A percentile compares a stretch with the other conserved stretches of the same genome.
These are phyloP conservation scores for Drechslerella coelobrocha DNA, from an alignment of 2,329 filamentous ascomycete species.

Conservation along the genomic window DNA sequence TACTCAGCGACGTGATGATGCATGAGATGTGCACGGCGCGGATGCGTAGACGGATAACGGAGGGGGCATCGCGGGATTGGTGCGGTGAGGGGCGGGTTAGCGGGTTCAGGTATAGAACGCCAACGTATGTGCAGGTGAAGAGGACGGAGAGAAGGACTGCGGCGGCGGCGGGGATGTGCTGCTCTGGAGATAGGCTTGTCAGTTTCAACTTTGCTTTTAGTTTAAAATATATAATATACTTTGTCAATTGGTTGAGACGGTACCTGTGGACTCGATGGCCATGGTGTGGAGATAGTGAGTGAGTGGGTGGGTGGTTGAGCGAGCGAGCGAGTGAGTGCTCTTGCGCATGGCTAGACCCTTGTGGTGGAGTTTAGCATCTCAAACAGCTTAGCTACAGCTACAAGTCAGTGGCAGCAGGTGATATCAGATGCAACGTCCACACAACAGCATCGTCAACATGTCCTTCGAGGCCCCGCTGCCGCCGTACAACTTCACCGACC, in stretches of 20 bases:
- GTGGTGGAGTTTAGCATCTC: neutral
- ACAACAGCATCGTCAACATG: too few species aligned
- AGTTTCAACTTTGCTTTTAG: neutral
- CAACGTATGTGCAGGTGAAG: constrained; percentile 88
- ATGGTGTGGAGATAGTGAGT: too few species aligned
- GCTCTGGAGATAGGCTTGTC: neutral
- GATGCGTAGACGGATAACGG: constrained; percentile 85
- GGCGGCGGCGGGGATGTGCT: constrained; percentile 32
- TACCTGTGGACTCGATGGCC: constrained; percentile 1
- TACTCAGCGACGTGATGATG: constrained; percentile 59
- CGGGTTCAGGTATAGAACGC: constrained; percentile 84
- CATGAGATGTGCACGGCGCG: constrained; percentile 66
- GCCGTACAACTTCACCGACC: constrained; percentile 75
- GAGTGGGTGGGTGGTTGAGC: too few species aligned
- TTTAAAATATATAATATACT: neutral
- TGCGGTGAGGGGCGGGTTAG: constrained; percentile 79
- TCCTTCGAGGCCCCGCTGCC: constrained; percentile 75
- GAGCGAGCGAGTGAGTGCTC: too few species aligned
- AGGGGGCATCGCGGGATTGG: constrained; percentile 83
- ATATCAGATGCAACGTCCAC: too few species aligned
- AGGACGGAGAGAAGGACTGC: constrained; percentile 60
- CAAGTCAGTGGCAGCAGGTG: neutral
- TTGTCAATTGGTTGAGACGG: neutral
- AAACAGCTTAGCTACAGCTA: neutral
- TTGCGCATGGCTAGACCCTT: too few species aligned